Evolutionary conservation across 441 rosid genomes (phyloP), one percentile per base, ranked within the genome.

Genomic region (Pelargonium fulgidum): DNA sequence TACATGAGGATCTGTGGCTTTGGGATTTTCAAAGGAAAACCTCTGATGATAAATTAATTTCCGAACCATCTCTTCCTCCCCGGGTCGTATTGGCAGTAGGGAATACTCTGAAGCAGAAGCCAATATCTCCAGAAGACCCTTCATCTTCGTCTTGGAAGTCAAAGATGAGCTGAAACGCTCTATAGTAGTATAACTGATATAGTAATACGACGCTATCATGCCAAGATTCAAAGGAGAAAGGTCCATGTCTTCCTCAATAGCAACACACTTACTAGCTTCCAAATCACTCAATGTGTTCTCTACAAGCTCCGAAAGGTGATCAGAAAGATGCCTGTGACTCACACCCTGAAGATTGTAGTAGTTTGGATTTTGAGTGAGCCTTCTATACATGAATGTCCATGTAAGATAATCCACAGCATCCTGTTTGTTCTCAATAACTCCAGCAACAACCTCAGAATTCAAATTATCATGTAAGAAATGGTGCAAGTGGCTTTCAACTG

Each of bases 301-400:
- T 64, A 89, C 96, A 65, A 91, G 92, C 85, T 88, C 97, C 0
- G 97, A 93, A 42, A 89, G 93, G 83, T 93, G 96, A 82, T 93
- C 99, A 47, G 99, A 93, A 42, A 93, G 92, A 86, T 93, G 99
- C 84, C 92, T 83, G 75, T 89, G 91, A 82, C 92, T 83, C 16
- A 89, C 90, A 66, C 96, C 96, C 85, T 89, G 99, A 47, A 93
- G 97, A 78, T 92, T 86, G 85, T 91, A 93, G 84, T 87, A 93
- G 78, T 93, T 91, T 41, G 97, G 99, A 73, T 93, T 93, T 77
- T 93, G 92, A 16, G 96, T 76, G 73, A 89, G 86, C 84, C 99
- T 85, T 48, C 68, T 64, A 26, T 70, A 70, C 71, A 75, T 66
- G 78, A 73, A 73, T 39, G 76, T 73, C 77, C 66, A 64, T 36